Evolutionary conservation across 768 basidiomycete species (phyloP).

Genomic region (Tubosaeta brunneosetosa): DNA sequence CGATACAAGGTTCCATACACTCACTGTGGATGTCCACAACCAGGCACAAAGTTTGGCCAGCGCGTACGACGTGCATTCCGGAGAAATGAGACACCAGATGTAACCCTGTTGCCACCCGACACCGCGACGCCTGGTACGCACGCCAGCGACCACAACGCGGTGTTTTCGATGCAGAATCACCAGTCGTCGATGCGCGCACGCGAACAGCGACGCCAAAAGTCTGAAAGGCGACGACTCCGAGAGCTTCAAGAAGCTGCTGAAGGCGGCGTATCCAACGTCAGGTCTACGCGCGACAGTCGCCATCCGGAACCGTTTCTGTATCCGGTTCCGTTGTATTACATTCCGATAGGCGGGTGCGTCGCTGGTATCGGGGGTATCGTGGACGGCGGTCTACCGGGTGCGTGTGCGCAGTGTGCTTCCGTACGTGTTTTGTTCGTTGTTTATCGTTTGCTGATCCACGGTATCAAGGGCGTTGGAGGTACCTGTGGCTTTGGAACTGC

Average conservation of each 20-base stretch:
- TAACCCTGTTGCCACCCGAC: constrained; percentile 31
- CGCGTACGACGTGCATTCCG: constrained; percentile 31
- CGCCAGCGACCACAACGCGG: constrained; percentile 50
- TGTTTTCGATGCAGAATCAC: constrained; percentile 31
- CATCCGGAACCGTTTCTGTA: neutral
- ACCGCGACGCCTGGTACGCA: constrained; percentile 43
- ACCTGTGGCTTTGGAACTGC: neutral
- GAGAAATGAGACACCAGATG: constrained; percentile 1
- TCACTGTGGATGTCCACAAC: constrained; percentile 54
- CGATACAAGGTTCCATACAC: constrained; percentile 51
- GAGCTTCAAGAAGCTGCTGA: neutral
- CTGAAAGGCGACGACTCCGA: constrained; percentile 6
- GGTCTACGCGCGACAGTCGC: neutral
- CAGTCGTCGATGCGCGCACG: constrained; percentile 6
- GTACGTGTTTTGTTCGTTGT: neutral
- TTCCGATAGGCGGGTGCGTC: neutral
- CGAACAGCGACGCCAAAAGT: constrained; percentile 5
- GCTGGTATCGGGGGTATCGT: neutral
- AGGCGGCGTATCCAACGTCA: neutral
- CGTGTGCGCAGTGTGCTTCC: neutral
- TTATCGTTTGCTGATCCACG: neutral
- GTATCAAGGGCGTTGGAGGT: neutral
- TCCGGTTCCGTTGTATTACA: neutral
- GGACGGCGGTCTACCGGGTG: neutral
- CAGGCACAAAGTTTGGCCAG: constrained; percentile 40